Conservation (phyloP, 176 grass and related monocot genomes). For the Phyllostachys edulis region DNA sequence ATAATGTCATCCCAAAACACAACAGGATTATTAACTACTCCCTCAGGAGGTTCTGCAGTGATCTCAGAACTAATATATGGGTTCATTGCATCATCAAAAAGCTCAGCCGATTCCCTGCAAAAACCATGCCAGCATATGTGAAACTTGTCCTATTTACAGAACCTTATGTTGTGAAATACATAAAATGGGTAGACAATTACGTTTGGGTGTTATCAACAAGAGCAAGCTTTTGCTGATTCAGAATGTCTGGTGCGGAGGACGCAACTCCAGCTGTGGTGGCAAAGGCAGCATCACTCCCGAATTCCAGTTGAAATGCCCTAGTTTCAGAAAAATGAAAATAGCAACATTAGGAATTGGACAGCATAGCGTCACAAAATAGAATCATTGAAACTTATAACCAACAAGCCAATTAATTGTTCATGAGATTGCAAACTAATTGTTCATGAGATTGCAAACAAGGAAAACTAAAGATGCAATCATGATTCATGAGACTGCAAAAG, state of each 20-base stretch:
- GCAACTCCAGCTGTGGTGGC: conserved; percentile 43
- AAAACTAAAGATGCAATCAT: too few species aligned
- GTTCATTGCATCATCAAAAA: conserved; percentile 63
- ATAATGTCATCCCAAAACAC: conserved; percentile 66
- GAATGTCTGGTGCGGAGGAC: conserved; percentile 47
- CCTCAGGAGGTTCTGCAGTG: conserved; percentile 40
- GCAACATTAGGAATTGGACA: conserved; percentile 3
- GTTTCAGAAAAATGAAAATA: conserved; percentile 16
- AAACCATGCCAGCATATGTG: conserved; percentile 16
- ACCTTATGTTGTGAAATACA: conserved; percentile 10
- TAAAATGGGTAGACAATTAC: conserved; percentile 42
- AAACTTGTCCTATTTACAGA: conserved; percentile 19
- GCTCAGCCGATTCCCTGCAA: conserved; percentile 45
- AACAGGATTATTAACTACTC: conserved; percentile 34
- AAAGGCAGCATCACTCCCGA: conserved; percentile 59
- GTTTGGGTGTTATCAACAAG: conserved; percentile 48
- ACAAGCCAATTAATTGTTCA: background rate
- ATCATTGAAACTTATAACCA: background rate
- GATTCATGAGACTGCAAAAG: background rate
- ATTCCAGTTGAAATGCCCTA: conserved; percentile 62
- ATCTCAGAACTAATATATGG: conserved; percentile 57
- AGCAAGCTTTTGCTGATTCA: conserved; percentile 63
- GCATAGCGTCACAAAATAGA: background rate
- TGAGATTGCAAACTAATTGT: background rate
- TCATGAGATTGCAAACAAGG: background rate